Evolutionary conservation across 176 grass and related monocot species (phyloP), one percentile per base, ranked within the genome.

Genomic region (Chloris gayana): DNA sequence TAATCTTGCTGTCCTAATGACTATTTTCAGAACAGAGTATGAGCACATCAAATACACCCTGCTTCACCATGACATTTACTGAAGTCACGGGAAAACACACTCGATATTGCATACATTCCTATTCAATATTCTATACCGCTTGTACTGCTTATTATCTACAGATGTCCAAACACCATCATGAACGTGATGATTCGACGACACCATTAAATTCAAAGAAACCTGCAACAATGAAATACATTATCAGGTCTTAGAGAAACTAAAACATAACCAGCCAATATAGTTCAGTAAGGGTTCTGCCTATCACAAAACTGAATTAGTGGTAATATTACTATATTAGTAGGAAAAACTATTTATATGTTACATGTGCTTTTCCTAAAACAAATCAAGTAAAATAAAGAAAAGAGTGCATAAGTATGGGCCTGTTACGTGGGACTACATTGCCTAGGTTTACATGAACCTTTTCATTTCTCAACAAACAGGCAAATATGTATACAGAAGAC

Each of bases 81-180:
- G 7, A 41, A 54, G 72, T 54, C 10, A 21, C 4, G 0, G 3
- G 4, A 22, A 8, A 46, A 38, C 9, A 68, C 30, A 44, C 33
- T 17, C n/a, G 8, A 45, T 32, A 54, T 11, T 27, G 25, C 61
- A 6, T 25, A 19, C 14, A 45, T 56, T 87, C 30, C 64, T 14
- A 56, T 39, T 27, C 14, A 21, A 71, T 77, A 19, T 71, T 76
- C 25, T 64, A 56, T 34, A 37, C 9, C 42, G 33, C 24, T 34
- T 66, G 27, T 58, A 74, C 67, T 73, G 33, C 65, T 86, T 73
- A 74, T 80, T 41, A 41, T 41, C 27, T 38, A 63, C 30, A 58
- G 4, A 75, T 59, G 62, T 87, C 63, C 4, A 81, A 70, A 76
- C 39, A 46, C 50, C 39, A 71, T 11, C 54, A 17, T 14, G 3